Base-by-base conservation (phyloP, 1,139 yeast species). In the Wickerhamomyces sp. region DNA sequence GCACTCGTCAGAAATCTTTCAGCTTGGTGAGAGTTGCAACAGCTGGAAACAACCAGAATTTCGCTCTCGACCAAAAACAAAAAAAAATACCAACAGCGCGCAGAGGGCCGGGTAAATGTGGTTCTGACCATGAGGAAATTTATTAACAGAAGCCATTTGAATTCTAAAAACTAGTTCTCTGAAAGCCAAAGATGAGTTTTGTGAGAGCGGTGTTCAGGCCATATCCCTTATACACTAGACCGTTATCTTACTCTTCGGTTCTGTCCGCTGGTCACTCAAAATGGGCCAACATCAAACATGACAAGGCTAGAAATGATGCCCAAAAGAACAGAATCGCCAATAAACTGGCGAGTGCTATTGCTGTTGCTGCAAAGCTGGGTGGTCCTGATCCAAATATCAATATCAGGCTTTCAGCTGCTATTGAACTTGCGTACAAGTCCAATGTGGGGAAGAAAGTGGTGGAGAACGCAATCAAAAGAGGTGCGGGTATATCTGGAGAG, bases 221-320 rank as follows among this genome's bases (percentile, higher is more conserved):
- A n/a, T n/a, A n/a, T n/a, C n/a, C n/a, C n/a, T n/a, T n/a, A 14
- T 20, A 17, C 9, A 10, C 19, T 4, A 20, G 24, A 23, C 27
- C 30, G 31, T 31, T 32, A 14, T 30, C 15, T 15, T 35, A 44
- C 1, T 18, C 47, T 0, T 15, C 38, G 2, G 4, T 20, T 3
- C 4, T 16, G 1, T 30, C 28, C 4, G 52, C 53, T 12, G 95
- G 98, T 1, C 98, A 91, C 58, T 82, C 86, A 28, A 91, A 89
- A 60, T 91, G 98, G 98, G 86, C 94, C 29, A 87, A 86, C 36
- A 91, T 91, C 46, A 81, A 88, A 54, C 96, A 88, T 53, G 94
- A 86, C 56, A 91, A 91, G 61, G 95, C 95, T 38, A 86, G 87
- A 46, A 87, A 88, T 54, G 98, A 91, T 59, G 86, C 89, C 13